phyloP scores from a whole-genome alignment of 306 rosid species.

The Sophora flavescens region DNA sequence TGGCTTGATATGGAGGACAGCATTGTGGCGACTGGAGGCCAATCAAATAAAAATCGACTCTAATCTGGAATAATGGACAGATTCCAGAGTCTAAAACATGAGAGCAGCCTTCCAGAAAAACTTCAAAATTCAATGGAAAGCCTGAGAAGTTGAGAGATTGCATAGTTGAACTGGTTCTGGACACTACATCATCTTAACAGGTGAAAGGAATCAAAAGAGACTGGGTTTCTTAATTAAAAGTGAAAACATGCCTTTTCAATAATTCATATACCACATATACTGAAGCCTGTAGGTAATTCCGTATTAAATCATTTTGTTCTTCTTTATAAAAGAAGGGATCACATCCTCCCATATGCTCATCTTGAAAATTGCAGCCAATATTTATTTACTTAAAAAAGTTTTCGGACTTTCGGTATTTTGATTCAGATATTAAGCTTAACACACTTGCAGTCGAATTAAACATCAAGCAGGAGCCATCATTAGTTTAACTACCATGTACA shows the following conservation, averaged over 20 bases:
- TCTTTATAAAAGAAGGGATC: constrained; percentile 20
- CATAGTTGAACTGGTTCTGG: neutral
- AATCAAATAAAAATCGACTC: constrained; percentile 34
- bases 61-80: constrained; percentile 9
- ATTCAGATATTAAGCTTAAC: constrained; percentile 44
- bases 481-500: constrained; percentile 31
- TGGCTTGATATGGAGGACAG: constrained; percentile 18
- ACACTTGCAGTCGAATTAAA: constrained; percentile 49
- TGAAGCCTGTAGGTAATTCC: neutral
- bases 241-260: constrained; percentile 11
- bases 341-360: neutral
- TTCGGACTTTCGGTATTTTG: constrained; percentile 19
- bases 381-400: constrained; percentile 15
- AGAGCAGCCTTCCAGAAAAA: constrained; percentile 20
- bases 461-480: constrained; percentile 38
- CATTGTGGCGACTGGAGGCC: constrained; percentile 17
- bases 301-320: neutral
- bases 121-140: constrained; percentile 34
- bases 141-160: constrained; percentile 23
- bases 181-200: constrained; percentile 17
- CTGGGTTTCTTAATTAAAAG: constrained; percentile 12
- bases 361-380: constrained; percentile 34
- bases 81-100: constrained; percentile 33
- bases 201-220: constrained; percentile 18
- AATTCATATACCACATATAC: constrained; percentile 30